These are phyloP conservation scores for Cruciata laevipes DNA, from an alignment of 257 asterid species.

Conservation along the genomic window DNA sequence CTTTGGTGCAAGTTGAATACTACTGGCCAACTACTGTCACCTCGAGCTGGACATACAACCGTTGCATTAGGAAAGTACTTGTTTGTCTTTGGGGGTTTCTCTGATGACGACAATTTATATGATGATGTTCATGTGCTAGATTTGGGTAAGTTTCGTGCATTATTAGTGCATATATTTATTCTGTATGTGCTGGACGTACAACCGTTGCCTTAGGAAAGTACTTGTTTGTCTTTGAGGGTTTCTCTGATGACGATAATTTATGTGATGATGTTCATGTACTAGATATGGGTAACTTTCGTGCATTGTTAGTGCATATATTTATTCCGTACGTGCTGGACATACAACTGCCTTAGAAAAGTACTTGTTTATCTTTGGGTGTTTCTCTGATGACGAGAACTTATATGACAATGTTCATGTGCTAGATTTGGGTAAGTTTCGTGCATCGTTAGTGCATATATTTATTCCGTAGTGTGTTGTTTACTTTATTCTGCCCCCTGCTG, in stretches of 20 bases:
- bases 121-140: constrained; percentile 84
- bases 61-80: constrained; percentile 65
- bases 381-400: constrained; percentile 80
- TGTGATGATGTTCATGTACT: constrained; percentile 80
- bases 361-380: constrained; percentile 90
- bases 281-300: constrained; percentile 67
- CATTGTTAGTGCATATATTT: neutral
- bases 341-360: constrained; percentile 75
- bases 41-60: constrained; percentile 97
- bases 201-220: constrained; percentile 68
- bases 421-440: constrained; percentile 68
- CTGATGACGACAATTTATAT: constrained; percentile 79
- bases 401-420: constrained; percentile 80
- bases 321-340: constrained; percentile 69
- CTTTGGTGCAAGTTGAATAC: constrained; percentile 91
- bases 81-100: constrained; percentile 92
- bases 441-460: neutral
- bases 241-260: constrained; percentile 80
- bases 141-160: constrained; percentile 54
- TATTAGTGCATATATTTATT: neutral
- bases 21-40: constrained; percentile 78
- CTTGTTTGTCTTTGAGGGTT: constrained; percentile 90
- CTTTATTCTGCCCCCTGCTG: neutral
- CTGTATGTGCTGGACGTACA: constrained; percentile 80
- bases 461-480: neutral